These are phyloP conservation scores for Aspergillus novofumigatus DNA, from an alignment of 2,329 filamentous ascomycete genomes.

Conservation along the genomic window DNA sequence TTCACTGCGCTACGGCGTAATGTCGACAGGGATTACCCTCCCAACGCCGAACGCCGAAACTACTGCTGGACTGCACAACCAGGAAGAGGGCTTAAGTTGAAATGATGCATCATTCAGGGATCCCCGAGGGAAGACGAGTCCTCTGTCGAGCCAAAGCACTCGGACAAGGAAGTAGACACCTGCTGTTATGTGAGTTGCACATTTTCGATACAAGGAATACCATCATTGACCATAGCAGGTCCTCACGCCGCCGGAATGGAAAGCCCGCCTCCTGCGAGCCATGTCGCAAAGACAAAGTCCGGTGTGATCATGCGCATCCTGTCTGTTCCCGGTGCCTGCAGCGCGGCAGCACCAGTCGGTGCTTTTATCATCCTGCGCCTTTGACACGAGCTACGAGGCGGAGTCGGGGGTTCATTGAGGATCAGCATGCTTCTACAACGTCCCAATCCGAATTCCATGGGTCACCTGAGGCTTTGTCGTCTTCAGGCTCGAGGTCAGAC, in stretches of 20 bases:
- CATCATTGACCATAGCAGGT: neutral
- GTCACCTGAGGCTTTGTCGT: slow-evolving; percentile 3
- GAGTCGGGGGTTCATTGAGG: neutral
- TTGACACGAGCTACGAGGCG: slow-evolving; percentile 17
- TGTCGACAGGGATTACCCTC: neutral
- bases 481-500: slow-evolving; percentile 4
- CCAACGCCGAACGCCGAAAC: neutral
- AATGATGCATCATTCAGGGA: neutral
- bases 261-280: slow-evolving; percentile 31
- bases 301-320: slow-evolving; percentile 27
- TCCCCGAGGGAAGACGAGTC: no score
- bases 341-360: slow-evolving; percentile 17
- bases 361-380: slow-evolving; percentile 32
- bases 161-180: neutral
- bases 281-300: slow-evolving; percentile 29
- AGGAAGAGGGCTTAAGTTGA: no score
- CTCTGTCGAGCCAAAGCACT: neutral
- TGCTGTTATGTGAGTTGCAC: neutral
- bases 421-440: neutral
- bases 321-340: slow-evolving; percentile 26
- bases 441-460: neutral
- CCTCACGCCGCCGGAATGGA: slow-evolving; percentile 26
- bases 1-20: no score
- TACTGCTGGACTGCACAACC: neutral
- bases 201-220: neutral